These are phyloP conservation scores for Beverwykella pulmonaria DNA, from an alignment of 495 filamentous ascomycete species.

Conservation along the genomic window DNA sequence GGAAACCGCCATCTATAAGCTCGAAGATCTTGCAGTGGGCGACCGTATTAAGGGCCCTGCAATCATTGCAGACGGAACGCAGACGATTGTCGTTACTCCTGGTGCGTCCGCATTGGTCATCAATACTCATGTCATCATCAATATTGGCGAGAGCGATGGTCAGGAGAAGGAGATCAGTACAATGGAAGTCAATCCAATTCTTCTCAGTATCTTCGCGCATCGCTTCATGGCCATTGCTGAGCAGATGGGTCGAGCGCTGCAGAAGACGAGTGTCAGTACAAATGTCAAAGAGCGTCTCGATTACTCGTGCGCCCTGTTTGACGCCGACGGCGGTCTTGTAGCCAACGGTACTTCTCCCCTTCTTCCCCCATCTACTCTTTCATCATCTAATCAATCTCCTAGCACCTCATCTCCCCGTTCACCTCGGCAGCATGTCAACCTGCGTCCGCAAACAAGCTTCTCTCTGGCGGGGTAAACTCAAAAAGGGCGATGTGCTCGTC, in stretches of 20 bases:
- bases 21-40: constrained; percentile 76
- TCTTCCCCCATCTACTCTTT: background rate
- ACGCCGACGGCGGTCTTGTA: constrained; percentile 84
- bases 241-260: constrained; percentile 93
- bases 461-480: constrained; percentile 88
- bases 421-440: constrained; percentile 92
- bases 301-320: constrained; percentile 95
- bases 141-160: constrained; percentile 63
- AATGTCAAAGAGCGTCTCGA: constrained; percentile 98
- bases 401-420: constrained; percentile 91
- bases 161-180: constrained; percentile 54
- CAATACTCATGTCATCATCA: constrained; percentile 71
- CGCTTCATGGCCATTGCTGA: constrained; percentile 99
- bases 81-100: constrained; percentile 92
- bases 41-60: constrained; percentile 81
- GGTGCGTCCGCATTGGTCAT: constrained; percentile 73
- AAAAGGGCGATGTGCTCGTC: constrained; percentile 90
- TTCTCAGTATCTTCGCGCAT: constrained; percentile 93
- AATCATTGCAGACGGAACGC: constrained; percentile 90
- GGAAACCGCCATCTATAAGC: constrained; percentile 82
- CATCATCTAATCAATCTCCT: constrained; percentile 1
- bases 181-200: constrained; percentile 77
- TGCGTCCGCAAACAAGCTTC: constrained; percentile 90
- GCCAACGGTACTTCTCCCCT: constrained; percentile 66
- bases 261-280: constrained; percentile 96